Base-by-base conservation (phyloP, 495 filamentous ascomycete genomes). In the Aspergillus steynii region DNA sequence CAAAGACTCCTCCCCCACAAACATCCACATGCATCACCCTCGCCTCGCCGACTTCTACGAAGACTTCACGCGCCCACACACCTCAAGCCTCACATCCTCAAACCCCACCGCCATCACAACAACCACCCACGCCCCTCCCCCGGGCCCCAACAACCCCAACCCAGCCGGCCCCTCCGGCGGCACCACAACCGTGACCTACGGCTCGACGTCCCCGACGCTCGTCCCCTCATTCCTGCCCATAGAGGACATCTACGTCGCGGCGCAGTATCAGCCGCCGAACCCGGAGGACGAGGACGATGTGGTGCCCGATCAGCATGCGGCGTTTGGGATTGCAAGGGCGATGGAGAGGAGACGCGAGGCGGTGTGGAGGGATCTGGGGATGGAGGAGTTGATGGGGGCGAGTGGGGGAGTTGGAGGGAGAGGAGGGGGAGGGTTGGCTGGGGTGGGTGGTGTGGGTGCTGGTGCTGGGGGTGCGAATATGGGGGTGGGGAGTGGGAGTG, bases 221-320 rank as follows among this genome's bases (percentile, higher is more conserved):
- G 67, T 78, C 56, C 76, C 77, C 48, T 80, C 81, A 15, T 83
- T 77, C 69, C 75, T 83, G 12, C 78, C 76, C 45, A 69, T 82
- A 50, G 78, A 83, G 73, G 91, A 96, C 57, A 91, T 99, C 74
- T 92, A 93, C 79, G 90, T 99, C 4, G 85, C 90, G 7, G 89
- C 90, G 2, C 90, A 97, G 59, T 86, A 93, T 74, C 92, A 96
- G 73, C 95, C 95, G 1, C 82, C 93, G 52, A 97, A 97, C 74
- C 95, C 95, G 0, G 95, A 98, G 76, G 95, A 99, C 71, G 95
- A 99, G 76, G 95, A 99, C 67, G 95, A 98, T 64, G 90, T 99
- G 4, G 93, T 99, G 10, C 95, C 95, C 0, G 93, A 98, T 68
- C 93, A 97, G 79, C 95, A 99, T 74, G 93, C 95, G 1, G 95